Evolutionary conservation across 78 protist species (phyloP).

Genomic region (Protostelium mycophagum): DNA sequence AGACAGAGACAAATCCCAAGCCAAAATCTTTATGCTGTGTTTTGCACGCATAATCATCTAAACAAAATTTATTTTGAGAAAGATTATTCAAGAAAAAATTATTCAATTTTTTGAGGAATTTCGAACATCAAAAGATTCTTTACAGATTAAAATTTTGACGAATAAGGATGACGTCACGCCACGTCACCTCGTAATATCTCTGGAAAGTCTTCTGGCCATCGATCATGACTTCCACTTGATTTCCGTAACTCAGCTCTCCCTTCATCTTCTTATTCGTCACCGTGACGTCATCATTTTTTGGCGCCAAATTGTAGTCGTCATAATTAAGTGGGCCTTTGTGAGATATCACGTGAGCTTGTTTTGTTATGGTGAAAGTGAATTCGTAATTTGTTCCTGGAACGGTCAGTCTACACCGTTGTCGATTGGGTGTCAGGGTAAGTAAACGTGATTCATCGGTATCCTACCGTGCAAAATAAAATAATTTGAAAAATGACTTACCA

Average conservation of each 20-base stretch:
- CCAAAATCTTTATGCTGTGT: constrained; percentile 58
- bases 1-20: constrained; percentile 70
- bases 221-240: constrained; percentile 57
- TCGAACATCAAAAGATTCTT: neutral
- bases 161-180: no score
- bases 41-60: constrained; percentile 43
- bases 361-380: neutral
- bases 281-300: constrained; percentile 6
- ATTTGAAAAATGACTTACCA: no score
- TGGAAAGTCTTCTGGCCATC: constrained; percentile 74
- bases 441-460: no score
- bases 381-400: neutral
- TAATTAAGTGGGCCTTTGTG: neutral
- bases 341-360: neutral
- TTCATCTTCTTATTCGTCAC: constrained; percentile 21
- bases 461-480: no score
- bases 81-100: no score
- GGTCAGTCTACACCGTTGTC: no score
- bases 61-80: no score
- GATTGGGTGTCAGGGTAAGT: no score
- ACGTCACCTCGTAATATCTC: constrained; percentile 51
- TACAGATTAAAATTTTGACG: neutral
- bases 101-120: no score
- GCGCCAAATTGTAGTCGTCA: constrained; percentile 9
- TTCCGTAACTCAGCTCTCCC: neutral